phyloP scores from a whole-genome alignment of 345 rosid genomes.

The Dipteronia sinensis region DNA sequence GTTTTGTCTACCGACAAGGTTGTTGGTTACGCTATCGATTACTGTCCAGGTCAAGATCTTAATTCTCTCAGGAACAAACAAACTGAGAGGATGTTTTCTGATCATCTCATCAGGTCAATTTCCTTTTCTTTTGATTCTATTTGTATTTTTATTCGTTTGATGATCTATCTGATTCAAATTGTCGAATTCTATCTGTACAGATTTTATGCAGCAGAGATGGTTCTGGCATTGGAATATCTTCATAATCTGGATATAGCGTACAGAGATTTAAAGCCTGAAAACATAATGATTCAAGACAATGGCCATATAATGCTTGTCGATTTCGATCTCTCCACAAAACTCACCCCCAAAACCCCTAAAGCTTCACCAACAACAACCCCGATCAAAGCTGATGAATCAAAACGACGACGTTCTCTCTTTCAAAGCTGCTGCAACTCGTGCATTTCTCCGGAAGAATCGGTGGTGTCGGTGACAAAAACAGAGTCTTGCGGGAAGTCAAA shows the following conservation, averaged over 20 bases:
- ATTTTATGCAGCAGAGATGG: slow-evolving; percentile 91
- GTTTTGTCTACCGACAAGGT: slow-evolving; percentile 63
- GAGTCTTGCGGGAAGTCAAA: slow-evolving; percentile 52
- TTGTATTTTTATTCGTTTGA: background rate
- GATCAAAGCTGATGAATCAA: background rate
- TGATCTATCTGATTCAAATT: background rate
- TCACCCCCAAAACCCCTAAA: slow-evolving; percentile 40
- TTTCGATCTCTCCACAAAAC: slow-evolving; percentile 85
- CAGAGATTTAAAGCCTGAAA: slow-evolving; percentile 90
- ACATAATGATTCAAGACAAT: slow-evolving; percentile 74
- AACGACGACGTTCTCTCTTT: slow-evolving; percentile 32
- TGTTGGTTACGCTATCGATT: slow-evolving; percentile 88
- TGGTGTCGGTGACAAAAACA: background rate
- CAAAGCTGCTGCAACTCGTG: slow-evolving; percentile 49
- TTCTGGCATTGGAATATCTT: slow-evolving; percentile 73
- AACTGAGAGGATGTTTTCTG: slow-evolving; percentile 80
- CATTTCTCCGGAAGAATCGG: slow-evolving; percentile 37
- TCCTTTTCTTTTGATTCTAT: background rate
- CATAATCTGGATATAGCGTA: slow-evolving; percentile 73
- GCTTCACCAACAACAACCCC: slow-evolving; percentile 22
- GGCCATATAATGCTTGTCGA: slow-evolving; percentile 96
- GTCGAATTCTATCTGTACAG: slow-evolving; percentile 30
- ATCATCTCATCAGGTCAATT: slow-evolving; percentile 60
- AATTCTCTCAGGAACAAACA: slow-evolving; percentile 56
- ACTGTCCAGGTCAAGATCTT: slow-evolving; percentile 80